These are phyloP conservation scores for Triticum monococcum DNA, from an alignment of 176 grass and related monocot species.

Conservation along the genomic window DNA sequence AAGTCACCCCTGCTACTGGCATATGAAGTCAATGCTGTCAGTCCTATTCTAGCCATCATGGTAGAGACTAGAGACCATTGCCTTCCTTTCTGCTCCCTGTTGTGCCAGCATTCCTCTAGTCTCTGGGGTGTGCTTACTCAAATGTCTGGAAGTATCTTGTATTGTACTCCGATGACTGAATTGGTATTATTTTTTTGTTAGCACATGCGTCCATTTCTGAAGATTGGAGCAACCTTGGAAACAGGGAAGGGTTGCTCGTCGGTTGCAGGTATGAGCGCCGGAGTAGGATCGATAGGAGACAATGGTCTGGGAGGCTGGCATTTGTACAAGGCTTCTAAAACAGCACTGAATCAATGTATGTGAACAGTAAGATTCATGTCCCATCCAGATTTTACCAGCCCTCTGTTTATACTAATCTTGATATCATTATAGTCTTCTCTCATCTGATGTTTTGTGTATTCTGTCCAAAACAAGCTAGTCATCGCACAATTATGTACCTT, in stretches of 20 bases:
- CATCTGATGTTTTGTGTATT: background rate
- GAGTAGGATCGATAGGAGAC: background rate
- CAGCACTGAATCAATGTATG: too few species aligned
- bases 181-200: background rate
- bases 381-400: background rate
- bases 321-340: conserved; percentile 61
- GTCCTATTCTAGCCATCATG: conserved; percentile 75
- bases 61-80: conserved; percentile 24
- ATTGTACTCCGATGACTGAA: too few species aligned
- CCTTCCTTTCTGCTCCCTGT: background rate
- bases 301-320: conserved; percentile 76
- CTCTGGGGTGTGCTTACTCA: background rate
- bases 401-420: background rate
- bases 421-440: background rate
- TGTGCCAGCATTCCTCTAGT: background rate
- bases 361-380: too few species aligned
- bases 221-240: conserved; percentile 44
- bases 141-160: background rate
- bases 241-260: conserved; percentile 51
- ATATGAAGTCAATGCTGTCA: conserved; percentile 77
- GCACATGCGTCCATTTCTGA: conserved; percentile 77
- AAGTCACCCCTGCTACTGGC: conserved; percentile 71
- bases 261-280: conserved; percentile 61
- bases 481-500: background rate
- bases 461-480: background rate